Base-by-base conservation (phyloP, 1,284 basidiomycete species). In the Ustilago tritici region DNA sequence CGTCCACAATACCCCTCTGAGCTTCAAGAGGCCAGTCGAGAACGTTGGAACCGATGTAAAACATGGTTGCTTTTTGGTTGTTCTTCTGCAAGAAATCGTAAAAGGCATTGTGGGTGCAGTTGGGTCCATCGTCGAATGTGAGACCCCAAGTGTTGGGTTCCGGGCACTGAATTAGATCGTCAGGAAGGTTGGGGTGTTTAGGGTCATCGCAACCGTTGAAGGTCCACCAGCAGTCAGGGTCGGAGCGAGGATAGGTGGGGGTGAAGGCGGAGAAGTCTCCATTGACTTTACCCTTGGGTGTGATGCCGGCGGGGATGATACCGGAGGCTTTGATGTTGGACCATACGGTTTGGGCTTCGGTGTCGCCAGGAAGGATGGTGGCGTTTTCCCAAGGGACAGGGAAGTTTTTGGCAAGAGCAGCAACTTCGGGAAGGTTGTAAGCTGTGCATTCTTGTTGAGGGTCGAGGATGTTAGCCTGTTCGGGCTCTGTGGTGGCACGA, bases 1-100 rank as follows among this genome's bases (percentile, higher is more conserved):
- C 82, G 50, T 84, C 83, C 10, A 74, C 74, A n/a, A 84, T 56
- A 49, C 86, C 89, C 41, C 89, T 85, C 70, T 88, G 86, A 15
- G 88, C 89, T 82, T 90, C 88, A 10, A 88, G 79, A 7, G 89
- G 89, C 88, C 88, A 89, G 80, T 89, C 87, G 57, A 88, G 77
- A 32, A 89, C 88, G 81, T 90, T 90, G 43, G 87, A 88, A 6
- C 89, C 88, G 84, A 88, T 82, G 79, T 80, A 86, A 75, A 85
- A 86, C 85, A 90, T 84, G 40, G 89, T 88, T 0, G 89, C 89
- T 76, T 87, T 88, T 71, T 88, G 88, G 23, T 89, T 87, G 47
- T 88, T 81, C 64, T 87, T 69, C 49, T 83, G 56, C 47, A 89
- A 80, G 72, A 85, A 88, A 79, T 89, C 88, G 83, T 89, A 90